Evolutionary conservation across 78 protist species (phyloP), one percentile per base, ranked within the genome.

Genomic region (Ministeria vibrans): DNA sequence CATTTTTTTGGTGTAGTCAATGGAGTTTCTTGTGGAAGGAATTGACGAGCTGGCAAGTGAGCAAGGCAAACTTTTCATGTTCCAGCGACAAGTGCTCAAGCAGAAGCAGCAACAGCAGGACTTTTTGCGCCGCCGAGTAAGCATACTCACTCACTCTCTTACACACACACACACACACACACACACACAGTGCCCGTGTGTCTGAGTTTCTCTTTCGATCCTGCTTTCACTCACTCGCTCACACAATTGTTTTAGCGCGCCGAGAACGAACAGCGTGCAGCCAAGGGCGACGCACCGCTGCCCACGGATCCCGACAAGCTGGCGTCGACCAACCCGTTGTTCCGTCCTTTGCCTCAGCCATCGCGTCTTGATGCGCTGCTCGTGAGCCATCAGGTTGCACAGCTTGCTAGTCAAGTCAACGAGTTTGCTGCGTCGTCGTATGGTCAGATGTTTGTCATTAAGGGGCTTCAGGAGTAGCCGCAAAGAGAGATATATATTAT

Each of bases 381-480:
- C 34, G 41, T 72, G 74, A 75, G 92, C 20, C 80, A 74, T 39
- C 92, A 91, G 73, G 77, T 91, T 83, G 75, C 75, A 71, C 77
- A 78, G 87, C 83, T 83, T 75, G 82, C 89, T 83, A 83, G 83
- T 39, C 92, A 91, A 82, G 68, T 91, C 63, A 64, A 18, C 30
- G 51, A 78, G 62, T 61, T 78, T 55, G 25, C 75, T n/a, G n/a
- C n/a, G n/a, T n/a, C n/a, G n/a, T n/a, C n/a, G n/a, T n/a, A n/a
- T n/a, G n/a, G n/a, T n/a, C n/a, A n/a, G n/a, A n/a, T n/a, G n/a
- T n/a, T n/a, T n/a, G n/a, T n/a, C n/a, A n/a, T n/a, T n/a, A n/a
- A n/a, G n/a, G n/a, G n/a, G n/a, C n/a, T n/a, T n/a, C n/a, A n/a
- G n/a, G n/a, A n/a, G n/a, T n/a, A n/a, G n/a, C n/a, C n/a, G n/a